phyloP scores from a whole-genome alignment of 2,329 filamentous ascomycete genomes.

The Emmonsiellopsis sp. region DNA sequence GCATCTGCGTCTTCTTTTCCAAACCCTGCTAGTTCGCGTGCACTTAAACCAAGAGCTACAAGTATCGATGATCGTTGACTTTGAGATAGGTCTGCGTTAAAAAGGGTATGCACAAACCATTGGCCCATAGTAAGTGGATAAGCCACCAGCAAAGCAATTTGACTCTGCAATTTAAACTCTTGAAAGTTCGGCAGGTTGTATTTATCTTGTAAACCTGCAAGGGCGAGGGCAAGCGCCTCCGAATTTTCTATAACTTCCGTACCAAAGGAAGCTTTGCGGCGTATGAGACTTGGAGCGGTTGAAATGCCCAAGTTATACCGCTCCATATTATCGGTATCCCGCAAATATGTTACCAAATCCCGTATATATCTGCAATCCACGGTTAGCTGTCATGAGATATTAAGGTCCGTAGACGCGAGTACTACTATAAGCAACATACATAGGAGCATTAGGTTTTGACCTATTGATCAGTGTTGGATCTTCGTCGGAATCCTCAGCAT shows the following conservation, averaged over 20 bases:
- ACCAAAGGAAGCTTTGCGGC: constrained; percentile 80
- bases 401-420: neutral
- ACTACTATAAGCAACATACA: constrained; percentile 37
- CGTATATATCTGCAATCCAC: constrained; percentile 57
- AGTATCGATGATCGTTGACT: constrained; percentile 74
- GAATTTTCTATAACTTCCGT: constrained; percentile 78
- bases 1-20: constrained; percentile 43
- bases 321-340: constrained; percentile 76
- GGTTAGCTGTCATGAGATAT: constrained; percentile 8
- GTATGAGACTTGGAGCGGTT: constrained; percentile 69
- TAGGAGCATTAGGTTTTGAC: constrained; percentile 72
- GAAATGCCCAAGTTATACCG: constrained; percentile 69
- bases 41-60: constrained; percentile 69
- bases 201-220: constrained; percentile 76
- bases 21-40: constrained; percentile 74
- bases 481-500: constrained; percentile 84
- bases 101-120: constrained; percentile 78
- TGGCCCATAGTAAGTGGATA: constrained; percentile 68
- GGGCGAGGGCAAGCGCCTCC: constrained; percentile 64
- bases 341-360: constrained; percentile 68
- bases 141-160: constrained; percentile 72
- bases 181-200: constrained; percentile 73
- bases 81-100: constrained; percentile 84
- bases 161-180: constrained; percentile 63
- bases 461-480: constrained; percentile 79